phyloP scores from a whole-genome alignment of 768 basidiomycete genomes.

The Cubamyces lactineus region DNA sequence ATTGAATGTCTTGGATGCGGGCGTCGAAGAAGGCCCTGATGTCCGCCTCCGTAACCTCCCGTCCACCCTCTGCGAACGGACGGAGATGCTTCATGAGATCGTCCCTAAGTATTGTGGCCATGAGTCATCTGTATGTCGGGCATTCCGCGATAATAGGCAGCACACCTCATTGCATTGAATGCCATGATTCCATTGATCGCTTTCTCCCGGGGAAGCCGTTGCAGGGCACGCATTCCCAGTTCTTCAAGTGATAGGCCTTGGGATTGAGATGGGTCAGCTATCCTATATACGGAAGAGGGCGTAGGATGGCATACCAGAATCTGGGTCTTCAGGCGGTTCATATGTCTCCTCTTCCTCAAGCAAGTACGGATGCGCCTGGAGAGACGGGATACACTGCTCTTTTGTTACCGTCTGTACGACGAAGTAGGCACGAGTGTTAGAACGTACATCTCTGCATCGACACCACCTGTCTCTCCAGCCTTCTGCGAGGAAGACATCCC shows the following conservation, averaged over 20 bases:
- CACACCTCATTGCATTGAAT: conserved; percentile 82
- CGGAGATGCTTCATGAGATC: conserved; percentile 70
- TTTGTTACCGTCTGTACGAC: background rate
- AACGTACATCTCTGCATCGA: conserved; percentile 59
- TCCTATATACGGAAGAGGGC: background rate
- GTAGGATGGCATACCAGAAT: conserved; percentile 56
- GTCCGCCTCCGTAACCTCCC: conserved; percentile 73
- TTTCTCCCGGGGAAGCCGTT: conserved; percentile 73
- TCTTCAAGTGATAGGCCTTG: conserved; percentile 80
- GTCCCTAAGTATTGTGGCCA: conserved; percentile 49
- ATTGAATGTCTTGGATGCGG: conserved; percentile 16
- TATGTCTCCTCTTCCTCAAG: conserved; percentile 83
- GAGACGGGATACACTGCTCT: conserved; percentile 58
- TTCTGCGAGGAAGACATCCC: conserved; percentile 76
- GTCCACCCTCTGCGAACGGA: conserved; percentile 79
- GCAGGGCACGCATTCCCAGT: conserved; percentile 78
- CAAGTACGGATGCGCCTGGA: conserved; percentile 61
- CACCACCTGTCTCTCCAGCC: conserved; percentile 84
- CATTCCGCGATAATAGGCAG: background rate
- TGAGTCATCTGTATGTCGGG: background rate
- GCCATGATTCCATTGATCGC: conserved; percentile 85
- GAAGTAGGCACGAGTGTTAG: background rate
- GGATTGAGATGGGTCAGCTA: background rate
- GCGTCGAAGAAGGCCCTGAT: conserved; percentile 41
- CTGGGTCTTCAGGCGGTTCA: conserved; percentile 85